phyloP scores from a whole-genome alignment of 2,329 filamentous ascomycete genomes.

The Knoxdaviesia proteae region DNA sequence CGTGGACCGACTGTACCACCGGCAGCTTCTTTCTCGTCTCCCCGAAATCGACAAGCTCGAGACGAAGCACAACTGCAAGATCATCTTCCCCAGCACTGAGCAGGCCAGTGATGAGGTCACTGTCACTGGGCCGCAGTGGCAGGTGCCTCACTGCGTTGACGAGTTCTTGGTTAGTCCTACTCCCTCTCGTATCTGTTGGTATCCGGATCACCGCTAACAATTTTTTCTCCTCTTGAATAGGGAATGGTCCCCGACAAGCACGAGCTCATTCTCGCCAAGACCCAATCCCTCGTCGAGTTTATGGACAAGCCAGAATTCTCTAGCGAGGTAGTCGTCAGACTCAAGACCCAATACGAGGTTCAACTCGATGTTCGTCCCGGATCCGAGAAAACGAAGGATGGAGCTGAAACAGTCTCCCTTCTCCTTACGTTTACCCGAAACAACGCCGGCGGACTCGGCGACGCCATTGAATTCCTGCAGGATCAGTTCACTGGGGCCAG shows the following conservation, averaged over 20 bases:
- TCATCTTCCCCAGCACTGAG: constrained; percentile 93
- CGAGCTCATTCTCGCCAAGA: constrained; percentile 66
- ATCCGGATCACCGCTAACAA: constrained; percentile 9
- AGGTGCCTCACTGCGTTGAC: constrained; percentile 91
- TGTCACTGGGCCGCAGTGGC: constrained; percentile 91
- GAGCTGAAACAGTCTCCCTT: constrained; percentile 37
- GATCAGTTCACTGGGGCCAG: constrained; percentile 68
- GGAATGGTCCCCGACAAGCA: constrained; percentile 97
- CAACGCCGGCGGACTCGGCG: constrained; percentile 84
- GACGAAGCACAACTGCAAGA: constrained; percentile 99
- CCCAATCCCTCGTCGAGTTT: constrained; percentile 56
- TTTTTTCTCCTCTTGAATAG: constrained; percentile 15
- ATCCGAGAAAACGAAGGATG: constrained; percentile 35
- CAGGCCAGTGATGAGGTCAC: constrained; percentile 91
- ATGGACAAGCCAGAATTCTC: constrained; percentile 66
- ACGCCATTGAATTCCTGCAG: constrained; percentile 88
- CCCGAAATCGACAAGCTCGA: constrained; percentile 83
- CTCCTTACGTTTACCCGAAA: constrained; percentile 82
- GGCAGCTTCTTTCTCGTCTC: constrained; percentile 75
- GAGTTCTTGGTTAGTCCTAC: constrained; percentile 54
- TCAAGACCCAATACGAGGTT: constrained; percentile 83
- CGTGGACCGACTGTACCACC: constrained; percentile 87
- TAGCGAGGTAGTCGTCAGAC: constrained; percentile 58
- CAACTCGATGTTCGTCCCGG: constrained; percentile 49
- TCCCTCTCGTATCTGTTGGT: neutral